Base-by-base conservation (phyloP, 345 rosid genomes). In the Noccaea bulbosa region DNA sequence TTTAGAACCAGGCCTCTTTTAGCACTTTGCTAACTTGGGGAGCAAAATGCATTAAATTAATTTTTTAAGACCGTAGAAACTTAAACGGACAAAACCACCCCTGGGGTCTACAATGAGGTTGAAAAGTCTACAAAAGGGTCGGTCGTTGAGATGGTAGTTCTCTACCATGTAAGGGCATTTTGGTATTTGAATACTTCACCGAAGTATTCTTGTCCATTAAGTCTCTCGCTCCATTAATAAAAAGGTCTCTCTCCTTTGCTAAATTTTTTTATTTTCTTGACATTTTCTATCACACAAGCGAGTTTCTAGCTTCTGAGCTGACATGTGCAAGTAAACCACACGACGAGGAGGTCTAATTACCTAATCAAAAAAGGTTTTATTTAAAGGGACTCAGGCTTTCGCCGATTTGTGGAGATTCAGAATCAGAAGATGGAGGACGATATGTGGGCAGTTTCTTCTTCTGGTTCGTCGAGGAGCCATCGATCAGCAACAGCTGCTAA, bases 381-480 rank as follows among this genome's bases (percentile, higher is more conserved):
- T 17, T 17, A 4, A 15, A 38, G 33, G 22, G 30, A 7, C 48
- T 45, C 22, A 9, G 4, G 32, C 11, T 41, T 52, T 7, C 3
- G 4, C 27, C 46, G 17, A 30, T 40, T 60, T 46, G 14, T 46
- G 24, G 14, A 55, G 59, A 54, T 56, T 55, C 71, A 56, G 30
- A 66, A 65, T 59, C 73, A 8, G 63, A 33, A 73, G 53, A 53
- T 75, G 79, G 79, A 75, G 17, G 74, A 75, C 50, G 79, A 75
- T 62, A 45, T 17, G 65, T 75, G 79, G 74, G 38, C 65, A 3
- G 74, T 75, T 22, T 62, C 65, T n/a, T 75, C 70, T 39, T 69
- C 79, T 62, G 63, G 74, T 30, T 75, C 75, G 27, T 69, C 79
- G 0, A 75, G 60, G 15, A 75, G 69, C 39, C 35, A 62, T 47